Base-by-base conservation (phyloP, 2,329 filamentous ascomycete species). In the Hypoxylon rubiginosum region DNA sequence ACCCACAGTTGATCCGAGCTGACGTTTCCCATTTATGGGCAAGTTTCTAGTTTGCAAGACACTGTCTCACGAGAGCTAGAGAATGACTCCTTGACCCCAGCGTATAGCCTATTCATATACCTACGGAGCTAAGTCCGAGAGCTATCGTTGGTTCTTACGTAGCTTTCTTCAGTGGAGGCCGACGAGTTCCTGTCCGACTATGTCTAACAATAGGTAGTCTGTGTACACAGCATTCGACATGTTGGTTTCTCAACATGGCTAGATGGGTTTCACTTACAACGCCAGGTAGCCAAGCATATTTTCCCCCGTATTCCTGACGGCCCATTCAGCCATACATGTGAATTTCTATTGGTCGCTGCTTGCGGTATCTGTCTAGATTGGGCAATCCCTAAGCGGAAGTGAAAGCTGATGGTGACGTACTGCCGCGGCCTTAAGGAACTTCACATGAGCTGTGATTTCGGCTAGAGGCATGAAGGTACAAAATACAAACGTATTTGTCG, bases 31-130 rank as follows among this genome's bases (percentile, higher is more conserved):
- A 24, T 45, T 19, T 64, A 52, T 28, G 60, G 54, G 28, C 49
- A 59, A 48, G 60, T 62, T 59, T 62, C 41, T 59, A 17, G 26
- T 39, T 55, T 43, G 58, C 58, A 54, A 62, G 60, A 69, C 64
- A 64, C 21, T 64, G 67, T 69, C 57, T 67, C 55, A 67, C 67
- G 45, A 67, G 9, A 30, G 28, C 43, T 49, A 28, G 24, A 56
- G 32, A 41, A 59, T 49, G 51, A 62, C 56, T 56, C 53, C 49
- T 62, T 50, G 28, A 43, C 39, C 13, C 7, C 15, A 50, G 8
- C 13, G 13, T 28, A 41, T n/a, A 41, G 48, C 46, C 59, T 59
- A 61, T 53, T 17, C 30, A 58, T 58, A 50, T 39, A 32, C 28
- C 17, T 32, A 10, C 54, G 64, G 64, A 69, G 57, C 46, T 34